phyloP scores from a whole-genome alignment of 75 land plant genomes.

The Adiantum capillusveneris region DNA sequence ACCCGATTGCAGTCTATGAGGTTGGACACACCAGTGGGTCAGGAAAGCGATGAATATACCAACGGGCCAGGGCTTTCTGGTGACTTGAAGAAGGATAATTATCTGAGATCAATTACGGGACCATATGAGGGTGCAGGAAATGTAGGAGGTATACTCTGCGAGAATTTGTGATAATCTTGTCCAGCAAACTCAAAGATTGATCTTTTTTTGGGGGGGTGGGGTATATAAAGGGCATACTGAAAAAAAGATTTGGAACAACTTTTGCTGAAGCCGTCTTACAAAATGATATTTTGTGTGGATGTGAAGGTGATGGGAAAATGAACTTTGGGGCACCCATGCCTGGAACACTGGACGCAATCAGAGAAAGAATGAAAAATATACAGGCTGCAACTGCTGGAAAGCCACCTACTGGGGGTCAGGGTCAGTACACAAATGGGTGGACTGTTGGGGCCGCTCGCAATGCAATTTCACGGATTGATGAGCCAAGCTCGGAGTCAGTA shows the following conservation, averaged over 20 bases:
- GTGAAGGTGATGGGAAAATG: conserved; percentile 2
- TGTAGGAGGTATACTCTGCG: background rate
- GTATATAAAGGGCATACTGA: no score
- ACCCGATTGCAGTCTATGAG: conserved; percentile 43
- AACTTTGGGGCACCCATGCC: conserved; percentile 27
- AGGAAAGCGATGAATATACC: background rate
- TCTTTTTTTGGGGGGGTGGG: no score
- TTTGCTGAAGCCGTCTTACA: no score
- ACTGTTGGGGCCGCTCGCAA: conserved; percentile 1
- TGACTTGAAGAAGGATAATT: background rate
- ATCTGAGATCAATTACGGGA: background rate
- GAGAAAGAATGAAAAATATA: conserved; percentile 94
- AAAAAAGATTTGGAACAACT: no score
- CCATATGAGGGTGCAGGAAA: background rate
- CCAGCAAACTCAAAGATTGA: no score
- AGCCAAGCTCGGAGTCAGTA: background rate
- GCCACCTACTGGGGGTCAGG: conserved; percentile 22
- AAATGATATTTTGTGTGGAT: no score
- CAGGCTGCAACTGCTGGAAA: conserved; percentile 79
- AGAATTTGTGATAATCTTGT: no score
- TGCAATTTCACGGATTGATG: background rate
- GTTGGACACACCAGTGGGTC: conserved; percentile 13
- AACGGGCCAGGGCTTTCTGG: background rate
- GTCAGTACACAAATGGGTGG: conserved; percentile 36
- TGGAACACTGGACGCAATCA: conserved; percentile 86